Evolutionary conservation across 2,329 filamentous ascomycete species (phyloP).

Genomic region (Sporothrix brasiliensis): DNA sequence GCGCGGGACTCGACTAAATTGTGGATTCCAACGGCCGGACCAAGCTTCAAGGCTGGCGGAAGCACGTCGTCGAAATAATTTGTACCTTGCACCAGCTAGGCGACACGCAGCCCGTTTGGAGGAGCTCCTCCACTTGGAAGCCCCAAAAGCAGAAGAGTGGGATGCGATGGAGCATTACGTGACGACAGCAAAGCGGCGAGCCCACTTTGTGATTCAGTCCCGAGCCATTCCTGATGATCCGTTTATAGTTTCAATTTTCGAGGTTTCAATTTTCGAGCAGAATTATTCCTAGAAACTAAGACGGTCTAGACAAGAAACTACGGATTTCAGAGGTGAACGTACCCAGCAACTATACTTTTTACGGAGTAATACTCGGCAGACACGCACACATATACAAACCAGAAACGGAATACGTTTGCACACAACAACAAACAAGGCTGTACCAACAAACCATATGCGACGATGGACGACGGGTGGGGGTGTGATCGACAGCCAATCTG

Average conservation of each 20-base stretch:
- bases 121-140: background rate
- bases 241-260: background rate
- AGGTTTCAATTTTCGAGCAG: background rate
- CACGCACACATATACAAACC: background rate
- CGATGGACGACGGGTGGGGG: background rate
- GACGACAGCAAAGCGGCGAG: background rate
- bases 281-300: background rate
- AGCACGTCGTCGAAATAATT: background rate
- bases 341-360: too few species aligned
- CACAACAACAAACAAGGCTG: conserved; percentile 2
- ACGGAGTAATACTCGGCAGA: too few species aligned
- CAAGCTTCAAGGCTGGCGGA: background rate
- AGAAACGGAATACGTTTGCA: too few species aligned
- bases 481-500: background rate
- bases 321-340: background rate
- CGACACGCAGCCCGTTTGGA: conserved; percentile 8
- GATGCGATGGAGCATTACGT: too few species aligned
- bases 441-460: conserved; percentile 1
- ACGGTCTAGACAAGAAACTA: background rate
- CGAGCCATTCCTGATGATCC: conserved; percentile 7
- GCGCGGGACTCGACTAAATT: conserved; percentile 14
- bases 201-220: conserved; percentile 5
- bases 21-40: conserved; percentile 13
- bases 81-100: background rate
- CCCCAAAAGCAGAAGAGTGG: background rate